Conservation (phyloP, 2,329 filamentous ascomycete species). For the Aspergillus alliaceus region DNA sequence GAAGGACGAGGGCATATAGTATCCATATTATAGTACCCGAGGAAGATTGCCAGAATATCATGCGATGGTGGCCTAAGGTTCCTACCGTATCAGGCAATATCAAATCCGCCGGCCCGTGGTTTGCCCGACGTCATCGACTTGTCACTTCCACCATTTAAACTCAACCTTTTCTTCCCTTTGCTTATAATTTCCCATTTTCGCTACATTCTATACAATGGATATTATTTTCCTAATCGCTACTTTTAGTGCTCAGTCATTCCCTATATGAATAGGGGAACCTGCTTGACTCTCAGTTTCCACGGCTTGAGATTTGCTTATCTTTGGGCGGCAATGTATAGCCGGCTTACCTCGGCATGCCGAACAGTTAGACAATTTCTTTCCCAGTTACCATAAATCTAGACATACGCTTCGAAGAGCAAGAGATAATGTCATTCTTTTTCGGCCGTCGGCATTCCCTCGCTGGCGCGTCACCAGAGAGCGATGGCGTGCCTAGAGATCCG, state of each 20-base stretch:
- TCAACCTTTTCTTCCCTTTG: neutral
- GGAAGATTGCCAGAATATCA: no score
- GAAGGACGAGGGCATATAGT: no score
- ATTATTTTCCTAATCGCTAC: neutral
- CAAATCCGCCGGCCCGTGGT: neutral
- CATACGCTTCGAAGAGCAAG: neutral
- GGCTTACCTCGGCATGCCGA: neutral
- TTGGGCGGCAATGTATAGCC: neutral
- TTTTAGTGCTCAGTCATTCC: neutral
- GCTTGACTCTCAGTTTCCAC: neutral
- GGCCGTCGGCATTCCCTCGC: slow-evolving; percentile 29
- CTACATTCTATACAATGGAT: neutral
- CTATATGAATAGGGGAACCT: neutral
- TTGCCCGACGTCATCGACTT: slow-evolving; percentile 4
- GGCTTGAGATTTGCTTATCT: neutral
- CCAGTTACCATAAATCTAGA: neutral
- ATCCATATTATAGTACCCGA: no score
- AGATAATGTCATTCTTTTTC: slow-evolving; percentile 26
- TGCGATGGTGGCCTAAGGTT: no score
- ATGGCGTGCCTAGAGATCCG: neutral
- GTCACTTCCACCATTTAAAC: neutral
- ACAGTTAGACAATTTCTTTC: neutral
- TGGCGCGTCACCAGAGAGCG: slow-evolving; percentile 10
- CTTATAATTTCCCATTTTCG: neutral
- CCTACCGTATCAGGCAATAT: slow-evolving; percentile 1